Percentiles rank a stretch among this genome's conserved stretches.
Conservation (phyloP, 2,329 filamentous ascomycete species). For the Monosporascus sp. region DNA sequence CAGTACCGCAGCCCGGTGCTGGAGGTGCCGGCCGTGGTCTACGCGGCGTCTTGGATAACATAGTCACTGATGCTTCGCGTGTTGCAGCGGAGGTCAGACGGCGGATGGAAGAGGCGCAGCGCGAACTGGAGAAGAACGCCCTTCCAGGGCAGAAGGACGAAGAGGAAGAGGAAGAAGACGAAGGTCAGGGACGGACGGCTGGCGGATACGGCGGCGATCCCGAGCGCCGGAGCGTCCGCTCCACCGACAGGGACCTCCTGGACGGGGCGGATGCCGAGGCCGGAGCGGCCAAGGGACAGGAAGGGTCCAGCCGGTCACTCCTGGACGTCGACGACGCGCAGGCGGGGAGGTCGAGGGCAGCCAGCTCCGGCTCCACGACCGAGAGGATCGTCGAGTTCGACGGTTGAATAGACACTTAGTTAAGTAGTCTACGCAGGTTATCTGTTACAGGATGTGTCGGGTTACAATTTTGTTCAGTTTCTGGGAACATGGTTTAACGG, state of each 20-base stretch:
- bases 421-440: slow-evolving; percentile 5
- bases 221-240: slow-evolving; percentile 59
- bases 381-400: slow-evolving; percentile 44
- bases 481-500: slow-evolving; percentile 16
- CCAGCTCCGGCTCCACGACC: slow-evolving; percentile 26
- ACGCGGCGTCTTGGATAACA: slow-evolving; percentile 90
- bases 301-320: slow-evolving; percentile 22
- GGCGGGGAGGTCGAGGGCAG: slow-evolving; percentile 12
- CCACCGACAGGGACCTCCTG: slow-evolving; percentile 63
- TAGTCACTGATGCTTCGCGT: slow-evolving; percentile 94
- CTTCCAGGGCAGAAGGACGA: slow-evolving; percentile 59
- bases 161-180: slow-evolving; percentile 65
- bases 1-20: slow-evolving; percentile 31
- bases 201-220: slow-evolving; percentile 47
- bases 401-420: slow-evolving; percentile 23
- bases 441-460: too few relatives aligned
- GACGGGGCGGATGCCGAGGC: slow-evolving; percentile 71
- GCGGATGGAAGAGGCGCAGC: slow-evolving; percentile 92
- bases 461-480: too few relatives aligned
- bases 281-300: slow-evolving; percentile 34
- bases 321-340: slow-evolving; percentile 21
- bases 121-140: slow-evolving; percentile 80
- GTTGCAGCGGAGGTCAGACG: slow-evolving; percentile 88
- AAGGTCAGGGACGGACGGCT: slow-evolving; percentile 29
- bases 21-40: slow-evolving; percentile 65